Evolutionary conservation across 768 basidiomycete species (phyloP), one percentile per base, ranked within the genome.

Genomic region (Lanmaoa pseudosensibilis): DNA sequence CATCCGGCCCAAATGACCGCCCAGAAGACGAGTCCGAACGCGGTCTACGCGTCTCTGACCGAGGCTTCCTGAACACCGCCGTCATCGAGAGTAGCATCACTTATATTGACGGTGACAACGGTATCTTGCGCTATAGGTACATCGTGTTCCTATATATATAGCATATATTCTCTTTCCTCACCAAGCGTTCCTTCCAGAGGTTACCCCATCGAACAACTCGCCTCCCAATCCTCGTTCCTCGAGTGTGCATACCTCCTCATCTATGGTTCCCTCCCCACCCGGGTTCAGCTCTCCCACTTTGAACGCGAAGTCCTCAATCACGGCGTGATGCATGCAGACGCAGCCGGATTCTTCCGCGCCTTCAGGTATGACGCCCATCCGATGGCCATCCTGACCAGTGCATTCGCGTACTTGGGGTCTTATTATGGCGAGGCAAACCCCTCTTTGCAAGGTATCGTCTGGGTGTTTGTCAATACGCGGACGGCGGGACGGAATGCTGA

Each of bases 291-390:
- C 63, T 70, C 75, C 33, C 66, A 80, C 43, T 96, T 93, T 61
- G 79, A 89, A 61, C 73, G 71, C 43, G 94, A 96, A 70, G 83
- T 95, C 37, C 77, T 91, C 73, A 87, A 88, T 55, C 94, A 96
- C 63, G 79, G 82, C 19, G 76, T 83, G 36, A 77, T 81, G 40
- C 88, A 88, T 65, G 78, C 83, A 12, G 88, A 90, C 57, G 81
- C 88, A 27, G 83, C 84, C 57, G 79, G 82, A 46, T 82, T 90
- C 76, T 85, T 85, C 74, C 78, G 82, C 36, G 80, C 86, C 27
- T 89, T 88, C 74, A 90, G 92, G 48, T 92, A 93, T 67, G 93
- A 95, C 58, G 89, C 93, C 1, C 93, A 95, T 65, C 93, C 93
- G 0, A 94, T 94, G 92, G 85, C 90, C 19, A 94, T 94, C 60